Base-by-base conservation (phyloP, 2,329 filamentous ascomycete genomes). In the Capronia epimyces region DNA sequence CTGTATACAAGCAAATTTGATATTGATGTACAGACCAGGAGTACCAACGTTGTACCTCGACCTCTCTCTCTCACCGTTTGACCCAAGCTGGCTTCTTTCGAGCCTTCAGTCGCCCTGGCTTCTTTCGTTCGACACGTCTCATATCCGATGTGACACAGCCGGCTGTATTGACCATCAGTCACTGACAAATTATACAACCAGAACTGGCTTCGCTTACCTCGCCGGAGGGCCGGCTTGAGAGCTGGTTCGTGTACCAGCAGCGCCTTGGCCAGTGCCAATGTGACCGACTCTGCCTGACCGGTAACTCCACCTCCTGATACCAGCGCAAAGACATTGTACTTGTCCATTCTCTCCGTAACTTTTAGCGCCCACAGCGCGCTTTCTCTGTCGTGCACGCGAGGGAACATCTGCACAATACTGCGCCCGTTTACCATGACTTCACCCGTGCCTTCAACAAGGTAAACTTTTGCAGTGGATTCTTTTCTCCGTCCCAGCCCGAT, bases 11-110 rank as follows among this genome's bases (percentile, higher is more conserved):
- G 58, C 55, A 61, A 63, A 60, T 49, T 43, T 62, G 61, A 61
- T 60, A 57, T 64, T 56, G 54, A 54, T 60, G 53, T 60, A 62
- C 62, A 64, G 52, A 60, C 22, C 42, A 43, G 10, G 57, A 57
- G 57, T 46, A 50, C 46, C 50, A 48, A 43, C 7, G n/a, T 31
- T 39, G 37, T 24, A 25, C 12, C 21, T 44, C 39, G 43, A 43
- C 25, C 25, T 50, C 29, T n/a, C n/a, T n/a, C n/a, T n/a, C 57
- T 70, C 60, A 84, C 68, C 81, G 76, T 82, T 96, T 97, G 78
- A 97, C 90, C 93, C 94, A 98, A 64, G 93, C 81, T 54, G 91
- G 91, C 82, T 86, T 94, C 83, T 98, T 98, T 73, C 93, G 87
- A 52, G 93, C 91, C 80, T 98, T 98, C 74, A 95, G 72, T 66